Evolutionary conservation across 352 stramenopile species (phyloP), one percentile per base, ranked within the genome.

Genomic region (Phytophthora palmivora): DNA sequence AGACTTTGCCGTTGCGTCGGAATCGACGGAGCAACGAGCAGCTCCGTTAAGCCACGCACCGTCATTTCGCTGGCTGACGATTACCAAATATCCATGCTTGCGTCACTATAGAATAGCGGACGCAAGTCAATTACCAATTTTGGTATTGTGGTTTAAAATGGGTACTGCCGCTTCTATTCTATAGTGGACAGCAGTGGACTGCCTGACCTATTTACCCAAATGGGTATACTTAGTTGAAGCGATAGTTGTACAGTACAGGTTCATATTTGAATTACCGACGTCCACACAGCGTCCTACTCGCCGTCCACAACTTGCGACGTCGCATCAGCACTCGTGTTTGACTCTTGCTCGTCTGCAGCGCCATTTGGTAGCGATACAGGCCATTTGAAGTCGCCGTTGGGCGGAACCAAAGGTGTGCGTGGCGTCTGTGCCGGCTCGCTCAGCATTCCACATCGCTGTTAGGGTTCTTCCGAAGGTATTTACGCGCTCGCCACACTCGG

Each of bases 401-500:
- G 46, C 47, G 68, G 68, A 44, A 76, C 53, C 38, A 76, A 44
- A 9, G 68, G 68, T 33, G 68, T 76, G 18, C 63, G 39, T 15
- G 51, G 70, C 21, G 55, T 79, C 63, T 70, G 55, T 19, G 58
- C 62, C 51, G 62, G 62, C 54, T 70, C 70, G 37, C 63, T 72
- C 46, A 72, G 18, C 51, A 70, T 70, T 76, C 62, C 37, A 72
- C 62, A 33, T 75, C 64, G 41, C 62, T 74, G 54, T 72, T 74
- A 26, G 73, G 60, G 38, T 73, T 70, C 65, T 92, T 92, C 39
- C 83, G 79, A 72, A 92, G 72, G 66, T 92, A 92, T 69, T 92
- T 92, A 53, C 81, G 81, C 53, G 83, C 83, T 48, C 84, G 82
- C 85, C 85, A 94, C 19, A 94, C 70, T 43, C 87, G 85, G 68